Conservation (phyloP, 2,329 filamentous ascomycete genomes). For the Alternaria infectoria region DNA sequence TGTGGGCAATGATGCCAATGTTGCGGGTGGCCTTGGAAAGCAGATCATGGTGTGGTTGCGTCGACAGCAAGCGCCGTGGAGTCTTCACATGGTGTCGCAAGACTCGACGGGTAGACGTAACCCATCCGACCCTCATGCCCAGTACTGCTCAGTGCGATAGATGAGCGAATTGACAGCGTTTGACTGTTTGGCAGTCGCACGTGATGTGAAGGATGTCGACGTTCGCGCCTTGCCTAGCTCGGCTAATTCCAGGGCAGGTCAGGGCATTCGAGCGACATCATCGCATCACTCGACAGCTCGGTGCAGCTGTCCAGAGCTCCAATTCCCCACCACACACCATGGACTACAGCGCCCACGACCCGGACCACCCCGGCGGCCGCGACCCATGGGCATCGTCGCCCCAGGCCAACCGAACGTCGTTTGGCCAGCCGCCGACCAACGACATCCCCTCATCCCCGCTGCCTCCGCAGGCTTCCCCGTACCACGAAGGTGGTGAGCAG, state of each 20-base stretch:
- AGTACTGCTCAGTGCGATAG: slow-evolving; percentile 18
- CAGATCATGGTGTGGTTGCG: slow-evolving; percentile 24
- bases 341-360: slow-evolving; percentile 70
- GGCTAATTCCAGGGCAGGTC: slow-evolving; percentile 23
- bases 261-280: slow-evolving; percentile 19
- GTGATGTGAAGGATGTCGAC: slow-evolving; percentile 30
- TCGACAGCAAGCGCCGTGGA: slow-evolving; percentile 39
- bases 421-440: slow-evolving; percentile 54
- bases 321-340: slow-evolving; percentile 52
- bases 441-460: slow-evolving; percentile 50
- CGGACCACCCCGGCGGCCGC: slow-evolving; percentile 61
- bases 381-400: slow-evolving; percentile 71
- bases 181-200: slow-evolving; percentile 23
- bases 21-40: slow-evolving; percentile 81
- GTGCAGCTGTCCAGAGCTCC: slow-evolving; percentile 25
- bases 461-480: slow-evolving; percentile 49
- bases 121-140: slow-evolving; percentile 46
- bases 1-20: slow-evolving; percentile 98
- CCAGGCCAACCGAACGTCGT: slow-evolving; percentile 56
- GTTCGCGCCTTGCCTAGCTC: slow-evolving; percentile 37
- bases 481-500: slow-evolving; percentile 42
- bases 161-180: slow-evolving; percentile 9
- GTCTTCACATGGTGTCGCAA: slow-evolving; percentile 39
- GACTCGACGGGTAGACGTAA: slow-evolving; percentile 42
- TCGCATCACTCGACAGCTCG: slow-evolving; percentile 26